A percentile compares a stretch with the other conserved stretches of the same genome.
Conservation (phyloP, 2,329 filamentous ascomycete species). For the Cyphellophora attinorum region DNA sequence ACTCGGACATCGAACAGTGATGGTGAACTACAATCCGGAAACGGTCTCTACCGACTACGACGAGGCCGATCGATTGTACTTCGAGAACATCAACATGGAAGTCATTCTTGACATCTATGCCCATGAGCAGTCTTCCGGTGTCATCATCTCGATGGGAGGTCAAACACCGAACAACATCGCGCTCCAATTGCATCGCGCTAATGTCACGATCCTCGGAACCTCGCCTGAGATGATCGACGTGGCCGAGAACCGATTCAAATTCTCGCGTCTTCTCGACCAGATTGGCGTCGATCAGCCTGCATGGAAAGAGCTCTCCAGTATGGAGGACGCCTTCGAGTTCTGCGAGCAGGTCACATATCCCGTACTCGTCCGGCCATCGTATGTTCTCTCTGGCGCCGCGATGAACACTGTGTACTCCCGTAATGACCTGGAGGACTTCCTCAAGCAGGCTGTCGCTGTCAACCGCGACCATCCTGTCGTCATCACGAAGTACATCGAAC, state of each 20-base stretch:
- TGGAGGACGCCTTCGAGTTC: constrained; percentile 80
- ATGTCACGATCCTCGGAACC: constrained; percentile 87
- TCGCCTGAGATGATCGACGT: constrained; percentile 98
- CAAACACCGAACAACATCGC: constrained; percentile 98
- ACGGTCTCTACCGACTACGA: constrained; percentile 88
- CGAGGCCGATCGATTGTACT: constrained; percentile 88
- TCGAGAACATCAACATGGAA: constrained; percentile 89
- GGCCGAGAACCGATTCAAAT: constrained; percentile 97
- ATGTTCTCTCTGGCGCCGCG: constrained; percentile 90
- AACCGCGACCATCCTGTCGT: constrained; percentile 94
- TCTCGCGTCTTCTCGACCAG: constrained; percentile 92
- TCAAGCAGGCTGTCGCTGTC: constrained; percentile 84
- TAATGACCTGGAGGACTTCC: constrained; percentile 78
- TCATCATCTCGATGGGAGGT: constrained; percentile 91
- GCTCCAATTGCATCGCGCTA: constrained; percentile 73
- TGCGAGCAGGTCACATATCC: constrained; percentile 85
- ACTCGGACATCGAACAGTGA: constrained; percentile 82
- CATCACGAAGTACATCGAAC: constrained; percentile 99
- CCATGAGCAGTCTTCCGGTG: constrained; percentile 70
- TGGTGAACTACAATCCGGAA: constrained; percentile 92
- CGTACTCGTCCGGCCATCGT: constrained; percentile 88
- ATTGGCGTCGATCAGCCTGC: constrained; percentile 93
- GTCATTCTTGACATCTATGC: constrained; percentile 90
- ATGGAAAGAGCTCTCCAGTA: constrained; percentile 96
- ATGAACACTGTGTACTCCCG: constrained; percentile 99